These are phyloP conservation scores for Vigna unguiculata DNA, from an alignment of 306 rosid genomes.

Conservation along the genomic window DNA sequence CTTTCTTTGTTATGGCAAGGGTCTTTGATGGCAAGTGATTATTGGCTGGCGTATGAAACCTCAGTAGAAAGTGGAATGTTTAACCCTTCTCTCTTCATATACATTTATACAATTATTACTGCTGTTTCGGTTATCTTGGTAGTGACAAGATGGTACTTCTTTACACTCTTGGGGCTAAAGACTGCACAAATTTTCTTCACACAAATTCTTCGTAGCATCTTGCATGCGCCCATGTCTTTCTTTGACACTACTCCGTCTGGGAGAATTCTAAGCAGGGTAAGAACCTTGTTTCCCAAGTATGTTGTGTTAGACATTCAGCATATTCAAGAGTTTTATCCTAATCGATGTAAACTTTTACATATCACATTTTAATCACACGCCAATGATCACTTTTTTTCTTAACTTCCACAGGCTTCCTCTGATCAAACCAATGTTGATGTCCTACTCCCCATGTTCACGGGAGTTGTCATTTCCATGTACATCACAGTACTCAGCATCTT, in stretches of 20 bases:
- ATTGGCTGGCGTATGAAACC: slow-evolving; percentile 89
- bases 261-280: slow-evolving; percentile 84
- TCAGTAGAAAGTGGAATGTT: slow-evolving; percentile 57
- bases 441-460: slow-evolving; percentile 57
- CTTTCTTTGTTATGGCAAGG: slow-evolving; percentile 68
- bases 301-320: not conserved
- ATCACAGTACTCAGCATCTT: slow-evolving; percentile 62
- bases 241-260: slow-evolving; percentile 93
- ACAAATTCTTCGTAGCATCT: slow-evolving; percentile 66
- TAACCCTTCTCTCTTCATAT: slow-evolving; percentile 57
- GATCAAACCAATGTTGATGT: slow-evolving; percentile 80
- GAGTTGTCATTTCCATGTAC: slow-evolving; percentile 58
- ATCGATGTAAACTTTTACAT: slow-evolving; percentile 1
- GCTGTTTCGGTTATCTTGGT: slow-evolving; percentile 54
- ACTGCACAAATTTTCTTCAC: slow-evolving; percentile 71
- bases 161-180: slow-evolving; percentile 60
- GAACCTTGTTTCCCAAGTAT: slow-evolving; percentile 19
- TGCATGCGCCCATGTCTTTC: slow-evolving; percentile 90
- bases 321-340: not conserved
- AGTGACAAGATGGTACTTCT: slow-evolving; percentile 46
- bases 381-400: not conserved
- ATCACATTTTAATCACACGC: slow-evolving; percentile 9
- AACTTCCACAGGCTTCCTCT: slow-evolving; percentile 64
- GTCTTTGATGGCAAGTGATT: slow-evolving; percentile 67
- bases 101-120: slow-evolving; percentile 59